Evolutionary conservation across 2,329 filamentous ascomycete species (phyloP).

Genomic region (Verticillium zaregamsianum): DNA sequence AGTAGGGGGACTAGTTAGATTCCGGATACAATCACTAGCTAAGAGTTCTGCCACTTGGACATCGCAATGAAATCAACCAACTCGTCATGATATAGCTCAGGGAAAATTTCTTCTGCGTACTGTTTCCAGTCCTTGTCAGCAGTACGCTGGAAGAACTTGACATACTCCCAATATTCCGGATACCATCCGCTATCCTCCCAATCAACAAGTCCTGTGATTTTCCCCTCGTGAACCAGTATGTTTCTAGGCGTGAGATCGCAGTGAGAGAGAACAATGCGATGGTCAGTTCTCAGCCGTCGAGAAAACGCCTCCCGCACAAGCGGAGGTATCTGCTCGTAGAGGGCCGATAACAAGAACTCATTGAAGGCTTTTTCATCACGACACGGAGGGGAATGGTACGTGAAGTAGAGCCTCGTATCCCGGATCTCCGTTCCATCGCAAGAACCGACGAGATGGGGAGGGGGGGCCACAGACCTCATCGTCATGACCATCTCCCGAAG

Average conservation of each 20-base stretch:
- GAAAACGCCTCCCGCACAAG: constrained; percentile 17
- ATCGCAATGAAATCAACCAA: constrained; percentile 19
- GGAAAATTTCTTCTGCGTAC: constrained; percentile 20
- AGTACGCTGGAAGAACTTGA: constrained; percentile 22
- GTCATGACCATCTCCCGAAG: constrained; percentile 17
- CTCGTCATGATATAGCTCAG: constrained; percentile 18
- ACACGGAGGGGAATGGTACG: constrained; percentile 16
- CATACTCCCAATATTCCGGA: constrained; percentile 36
- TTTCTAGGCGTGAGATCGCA: constrained; percentile 37
- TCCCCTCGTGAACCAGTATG: constrained; percentile 33
- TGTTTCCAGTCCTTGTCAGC: constrained; percentile 15
- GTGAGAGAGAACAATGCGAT: constrained; percentile 43
- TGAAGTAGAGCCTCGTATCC: constrained; percentile 17
- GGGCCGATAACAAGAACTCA: constrained; percentile 14
- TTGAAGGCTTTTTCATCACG: constrained; percentile 19
- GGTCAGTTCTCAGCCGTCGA: constrained; percentile 15
- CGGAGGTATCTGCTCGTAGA: constrained; percentile 13
- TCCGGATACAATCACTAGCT: neutral
- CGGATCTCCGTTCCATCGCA: constrained; percentile 21
- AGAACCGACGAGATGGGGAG: constrained; percentile 16
- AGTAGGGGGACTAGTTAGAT: neutral
- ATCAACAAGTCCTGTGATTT: constrained; percentile 38
- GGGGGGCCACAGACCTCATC: constrained; percentile 19
- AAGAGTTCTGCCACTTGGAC: constrained; percentile 17
- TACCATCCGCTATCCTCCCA: constrained; percentile 46